Percentiles rank a stretch among this genome's conserved stretches.
phyloP scores from a whole-genome alignment of 768 basidiomycete species.

The Amanita rubescens region DNA sequence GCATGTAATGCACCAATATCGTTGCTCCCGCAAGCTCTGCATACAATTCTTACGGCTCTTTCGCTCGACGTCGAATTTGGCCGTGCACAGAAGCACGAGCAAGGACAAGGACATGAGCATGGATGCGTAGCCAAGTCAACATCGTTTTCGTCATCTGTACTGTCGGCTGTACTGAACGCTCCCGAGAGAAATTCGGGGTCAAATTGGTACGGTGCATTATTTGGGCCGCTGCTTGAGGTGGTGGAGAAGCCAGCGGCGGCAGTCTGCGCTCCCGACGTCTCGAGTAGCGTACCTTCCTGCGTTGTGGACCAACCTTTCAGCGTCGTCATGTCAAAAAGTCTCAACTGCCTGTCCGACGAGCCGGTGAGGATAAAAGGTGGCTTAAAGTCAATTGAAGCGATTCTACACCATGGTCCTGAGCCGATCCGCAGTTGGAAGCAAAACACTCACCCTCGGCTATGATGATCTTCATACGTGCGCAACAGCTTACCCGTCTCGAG shows the following conservation, averaged over 20 bases:
- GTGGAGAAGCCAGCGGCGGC: not conserved
- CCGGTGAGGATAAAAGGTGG: constrained; percentile 70
- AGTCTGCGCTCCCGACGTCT: not conserved
- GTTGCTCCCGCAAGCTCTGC: constrained; percentile 47
- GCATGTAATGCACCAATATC: constrained; percentile 11
- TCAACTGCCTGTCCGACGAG: constrained; percentile 75
- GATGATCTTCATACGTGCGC: constrained; percentile 67
- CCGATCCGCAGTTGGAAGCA: not conserved
- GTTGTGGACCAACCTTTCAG: constrained; percentile 70
- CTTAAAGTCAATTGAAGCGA: constrained; percentile 70
- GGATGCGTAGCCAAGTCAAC: not conserved
- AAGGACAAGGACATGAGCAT: not conserved
- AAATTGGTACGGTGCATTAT: not conserved
- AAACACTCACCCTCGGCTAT: constrained; percentile 58
- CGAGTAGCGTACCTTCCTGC: not conserved
- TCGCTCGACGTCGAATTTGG: not conserved
- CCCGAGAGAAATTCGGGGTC: not conserved
- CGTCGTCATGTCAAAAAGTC: constrained; percentile 60
- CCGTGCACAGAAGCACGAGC: not conserved
- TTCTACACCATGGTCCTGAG: constrained; percentile 29
- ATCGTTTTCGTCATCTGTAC: not conserved
- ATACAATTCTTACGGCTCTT: constrained; percentile 24
- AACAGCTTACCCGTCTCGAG: constrained; percentile 58
- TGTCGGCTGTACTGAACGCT: not conserved
- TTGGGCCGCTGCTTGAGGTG: not conserved